Base-by-base conservation (phyloP, 2,329 filamentous ascomycete genomes). In the Xylariaceae sp. region DNA sequence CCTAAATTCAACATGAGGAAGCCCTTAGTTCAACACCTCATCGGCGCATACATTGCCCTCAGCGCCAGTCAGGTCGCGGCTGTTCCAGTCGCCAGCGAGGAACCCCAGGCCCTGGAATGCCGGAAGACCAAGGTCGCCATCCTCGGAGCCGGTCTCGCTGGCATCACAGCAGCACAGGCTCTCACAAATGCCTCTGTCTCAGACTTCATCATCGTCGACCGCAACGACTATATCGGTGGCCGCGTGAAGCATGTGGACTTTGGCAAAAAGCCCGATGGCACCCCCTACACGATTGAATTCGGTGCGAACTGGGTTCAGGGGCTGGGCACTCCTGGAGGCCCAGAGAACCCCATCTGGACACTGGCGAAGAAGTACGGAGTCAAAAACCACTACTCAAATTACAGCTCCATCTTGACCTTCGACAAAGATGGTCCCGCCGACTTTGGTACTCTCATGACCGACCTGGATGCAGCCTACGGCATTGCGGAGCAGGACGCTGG, bases 181-280 rank as follows among this genome's bases (percentile, higher is more conserved):
- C 71, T 89, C 4, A 72, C 77, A 3, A 86, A 88, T 56, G 78
- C 79, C 2, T 87, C 84, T 0, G 74, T 88, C 4, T 73, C 77
- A 0, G 85, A 89, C 60, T 88, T 89, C 60, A 56, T 88, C 6
- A 84, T 89, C 51, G 71, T 89, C 2, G 86, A 89, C 61, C 83
- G 84, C 61, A 84, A 85, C 10, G 75, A 80, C 60, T 77, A 80
- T 10, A 80, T 89, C 59, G 86, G 87, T 1, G 87, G 87, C 1
- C 80, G 86, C 4, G 78, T 86, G 45, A 73, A 73, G n/a, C 80
- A 87, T 61, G 78, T 78, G 0, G 73, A 76, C 0, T 88, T 88
- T 65, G 85, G 85, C 3, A 72, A 75, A 13, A 69, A 73, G 2
- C 42, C 72, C 0, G 74, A 81, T 42, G 83, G 83, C 0, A 74